Conservation (phyloP, 495 filamentous ascomycete species). For the Penicillium angulare region DNA sequence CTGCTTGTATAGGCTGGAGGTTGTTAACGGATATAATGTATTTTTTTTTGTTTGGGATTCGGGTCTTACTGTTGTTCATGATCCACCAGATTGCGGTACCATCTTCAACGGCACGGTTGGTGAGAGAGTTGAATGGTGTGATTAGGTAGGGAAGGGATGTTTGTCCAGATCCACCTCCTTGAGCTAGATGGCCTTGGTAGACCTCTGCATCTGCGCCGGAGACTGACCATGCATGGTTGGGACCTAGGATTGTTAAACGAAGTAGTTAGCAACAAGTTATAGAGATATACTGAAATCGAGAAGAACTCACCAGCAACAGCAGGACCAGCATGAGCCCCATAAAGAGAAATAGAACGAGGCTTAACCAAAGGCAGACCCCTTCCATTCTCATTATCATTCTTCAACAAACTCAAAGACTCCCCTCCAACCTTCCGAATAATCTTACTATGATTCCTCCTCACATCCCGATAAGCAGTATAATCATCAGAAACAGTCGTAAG, state of each 20-base stretch:
- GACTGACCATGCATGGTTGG: background rate
- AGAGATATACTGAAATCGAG: too few species aligned
- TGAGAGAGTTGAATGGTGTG: conserved; percentile 57
- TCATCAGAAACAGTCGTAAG: conserved; percentile 57
- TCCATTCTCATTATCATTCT: conserved; percentile 47
- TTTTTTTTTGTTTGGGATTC: too few species aligned
- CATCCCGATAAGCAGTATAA: conserved; percentile 61
- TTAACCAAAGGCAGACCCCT: conserved; percentile 49
- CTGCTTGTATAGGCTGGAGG: too few species aligned
- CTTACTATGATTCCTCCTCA: conserved; percentile 48
- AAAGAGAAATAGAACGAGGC: conserved; percentile 54
- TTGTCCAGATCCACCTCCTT: conserved; percentile 20
- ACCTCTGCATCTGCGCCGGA: conserved; percentile 19
- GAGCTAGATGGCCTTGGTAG: conserved; percentile 32
- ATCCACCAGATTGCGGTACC: conserved; percentile 46
- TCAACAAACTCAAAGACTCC: conserved; percentile 56
- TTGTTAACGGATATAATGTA: too few species aligned
- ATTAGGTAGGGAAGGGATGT: conserved; percentile 50
- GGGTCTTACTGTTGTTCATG: conserved; percentile 43
- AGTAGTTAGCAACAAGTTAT: conserved; percentile 27
- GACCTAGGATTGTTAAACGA: conserved; percentile 20
- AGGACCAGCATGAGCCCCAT: conserved; percentile 60
- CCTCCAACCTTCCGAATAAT: conserved; percentile 54
- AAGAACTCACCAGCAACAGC: conserved; percentile 64
- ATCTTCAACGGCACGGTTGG: conserved; percentile 50